Conservation (phyloP, 2,329 filamentous ascomycete species). For the Albifimbria verrucaria region DNA sequence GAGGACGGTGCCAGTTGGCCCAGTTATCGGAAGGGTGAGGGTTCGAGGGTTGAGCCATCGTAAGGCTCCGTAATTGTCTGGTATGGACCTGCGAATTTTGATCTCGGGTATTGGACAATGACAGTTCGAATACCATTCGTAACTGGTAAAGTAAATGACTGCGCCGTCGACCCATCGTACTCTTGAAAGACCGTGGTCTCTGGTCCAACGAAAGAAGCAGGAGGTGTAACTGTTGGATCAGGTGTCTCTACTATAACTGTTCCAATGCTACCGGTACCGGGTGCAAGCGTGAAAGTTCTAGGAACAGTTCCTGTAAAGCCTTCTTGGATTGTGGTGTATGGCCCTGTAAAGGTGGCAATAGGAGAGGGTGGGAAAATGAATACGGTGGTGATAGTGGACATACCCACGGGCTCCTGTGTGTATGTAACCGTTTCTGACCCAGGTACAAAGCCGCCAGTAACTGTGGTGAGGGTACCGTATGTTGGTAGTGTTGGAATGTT, state of each 20-base stretch:
- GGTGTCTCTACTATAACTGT: neutral
- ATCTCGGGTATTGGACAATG: no score
- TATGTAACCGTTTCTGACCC: neutral
- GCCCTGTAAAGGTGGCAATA: neutral
- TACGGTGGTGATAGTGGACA: neutral
- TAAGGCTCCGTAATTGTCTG: neutral
- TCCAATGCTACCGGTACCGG: neutral
- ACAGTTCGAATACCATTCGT: no score
- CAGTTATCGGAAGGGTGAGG: neutral
- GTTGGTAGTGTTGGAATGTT: neutral
- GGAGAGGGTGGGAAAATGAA: neutral
- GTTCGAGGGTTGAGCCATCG: neutral
- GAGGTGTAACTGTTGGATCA: neutral
- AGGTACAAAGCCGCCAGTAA: neutral
- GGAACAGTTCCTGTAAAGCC: neutral
- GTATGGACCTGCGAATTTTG: slow-evolving; percentile 2
- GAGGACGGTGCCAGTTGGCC: neutral
- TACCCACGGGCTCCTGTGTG: neutral
- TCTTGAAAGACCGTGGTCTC: no score
- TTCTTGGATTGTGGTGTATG: neutral
- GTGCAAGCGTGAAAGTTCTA: neutral
- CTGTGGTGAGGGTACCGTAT: neutral
- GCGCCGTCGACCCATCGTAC: no score
- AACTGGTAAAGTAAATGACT: no score
- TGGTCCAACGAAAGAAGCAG: neutral